Percentiles rank a stretch among this genome's conserved stretches.
Evolutionary conservation across 164 flowering plant genomes (phyloP).

Genomic region (Vitis vinifera): DNA sequence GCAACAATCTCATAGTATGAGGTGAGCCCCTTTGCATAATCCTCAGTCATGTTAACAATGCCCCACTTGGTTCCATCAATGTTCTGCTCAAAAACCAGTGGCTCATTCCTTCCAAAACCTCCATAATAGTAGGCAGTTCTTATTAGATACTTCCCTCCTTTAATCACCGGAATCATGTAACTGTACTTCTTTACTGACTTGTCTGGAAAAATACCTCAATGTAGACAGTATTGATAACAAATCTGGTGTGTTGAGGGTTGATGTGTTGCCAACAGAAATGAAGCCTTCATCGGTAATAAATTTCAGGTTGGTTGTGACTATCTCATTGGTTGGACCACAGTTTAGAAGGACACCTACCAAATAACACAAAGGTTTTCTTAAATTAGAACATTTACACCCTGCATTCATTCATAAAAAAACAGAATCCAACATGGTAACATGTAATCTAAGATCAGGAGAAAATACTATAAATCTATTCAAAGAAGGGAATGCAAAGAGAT

Average conservation of each 20-base stretch:
- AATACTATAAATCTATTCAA: neutral
- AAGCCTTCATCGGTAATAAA: constrained; percentile 64
- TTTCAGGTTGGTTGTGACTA: constrained; percentile 25
- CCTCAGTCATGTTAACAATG: constrained; percentile 70
- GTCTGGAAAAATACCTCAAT: constrained; percentile 72
- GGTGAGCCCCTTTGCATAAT: constrained; percentile 57
- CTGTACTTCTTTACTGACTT: constrained; percentile 54
- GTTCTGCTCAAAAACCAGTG: constrained; percentile 90
- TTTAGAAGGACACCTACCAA: constrained; percentile 48
- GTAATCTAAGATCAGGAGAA: no score
- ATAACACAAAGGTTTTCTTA: neutral
- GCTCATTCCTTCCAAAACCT: constrained; percentile 68
- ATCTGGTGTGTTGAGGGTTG: constrained; percentile 32
- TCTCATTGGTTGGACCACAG: constrained; percentile 52
- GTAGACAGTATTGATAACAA: constrained; percentile 51
- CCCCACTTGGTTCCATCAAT: constrained; percentile 88
- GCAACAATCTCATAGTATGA: constrained; percentile 78
- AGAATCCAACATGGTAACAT: no score
- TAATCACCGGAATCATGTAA: constrained; percentile 56
- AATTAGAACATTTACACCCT: no score
- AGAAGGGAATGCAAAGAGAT: neutral
- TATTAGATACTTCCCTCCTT: constrained; percentile 64
- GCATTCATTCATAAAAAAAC: neutral
- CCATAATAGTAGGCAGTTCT: constrained; percentile 82
- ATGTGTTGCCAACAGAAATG: constrained; percentile 50